Percentiles rank a stretch among this genome's conserved stretches.
These are phyloP conservation scores for Saccharomyces hybrid DNA, from an alignment of 1,139 yeast genomes.

Conservation along the genomic window DNA sequence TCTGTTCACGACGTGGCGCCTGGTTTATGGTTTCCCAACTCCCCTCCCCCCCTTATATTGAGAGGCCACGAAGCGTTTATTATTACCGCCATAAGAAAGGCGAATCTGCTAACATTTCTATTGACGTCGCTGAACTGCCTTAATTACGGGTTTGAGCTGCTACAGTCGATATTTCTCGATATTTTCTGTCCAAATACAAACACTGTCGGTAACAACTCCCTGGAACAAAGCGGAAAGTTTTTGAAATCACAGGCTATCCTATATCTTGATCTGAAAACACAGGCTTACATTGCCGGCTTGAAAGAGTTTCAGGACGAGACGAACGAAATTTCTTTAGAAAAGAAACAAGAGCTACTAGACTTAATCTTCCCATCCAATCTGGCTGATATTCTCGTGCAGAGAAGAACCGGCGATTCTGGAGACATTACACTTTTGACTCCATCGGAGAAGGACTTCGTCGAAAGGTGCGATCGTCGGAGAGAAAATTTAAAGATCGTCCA, in stretches of 20 bases:
- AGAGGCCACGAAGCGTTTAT: constrained; percentile 51
- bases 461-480: constrained; percentile 59
- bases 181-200: constrained; percentile 63
- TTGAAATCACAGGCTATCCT: constrained; percentile 74
- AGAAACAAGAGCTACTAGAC: constrained; percentile 57
- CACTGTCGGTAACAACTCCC: constrained; percentile 4
- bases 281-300: constrained; percentile 84
- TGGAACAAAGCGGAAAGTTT: constrained; percentile 38
- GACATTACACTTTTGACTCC: constrained; percentile 17
- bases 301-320: constrained; percentile 54
- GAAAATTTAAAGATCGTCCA: constrained; percentile 48
- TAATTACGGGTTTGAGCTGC: constrained; percentile 79
- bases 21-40: constrained; percentile 62
- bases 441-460: constrained; percentile 29
- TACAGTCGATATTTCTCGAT: constrained; percentile 75
- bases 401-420: constrained; percentile 37
- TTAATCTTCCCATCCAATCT: constrained; percentile 68
- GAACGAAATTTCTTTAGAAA: constrained; percentile 28
- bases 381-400: constrained; percentile 44
- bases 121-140: constrained; percentile 77
- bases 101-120: constrained; percentile 78
- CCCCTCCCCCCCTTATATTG: constrained; percentile 48
- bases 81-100: constrained; percentile 65
- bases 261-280: constrained; percentile 83
- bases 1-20: constrained; percentile 43